Percentiles rank a stretch among this genome's conserved stretches.
Evolutionary conservation across 495 filamentous ascomycete species (phyloP).

Genomic region (Pseudevernia furfuracea): DNA sequence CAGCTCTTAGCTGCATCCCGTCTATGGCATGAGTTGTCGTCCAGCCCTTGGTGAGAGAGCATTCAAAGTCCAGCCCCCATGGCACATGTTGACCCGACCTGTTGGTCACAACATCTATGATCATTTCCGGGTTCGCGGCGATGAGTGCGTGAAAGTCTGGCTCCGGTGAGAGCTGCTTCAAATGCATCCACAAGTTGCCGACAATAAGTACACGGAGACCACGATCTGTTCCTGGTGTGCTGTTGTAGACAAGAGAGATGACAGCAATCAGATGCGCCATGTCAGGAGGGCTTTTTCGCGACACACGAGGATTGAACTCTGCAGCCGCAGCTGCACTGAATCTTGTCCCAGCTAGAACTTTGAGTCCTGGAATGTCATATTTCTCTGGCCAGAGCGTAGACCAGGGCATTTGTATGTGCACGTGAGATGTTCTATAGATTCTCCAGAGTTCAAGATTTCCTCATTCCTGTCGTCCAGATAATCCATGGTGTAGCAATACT

Average conservation of each 20-base stretch:
- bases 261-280: not conserved
- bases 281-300: not conserved
- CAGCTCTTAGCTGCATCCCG: too few species aligned
- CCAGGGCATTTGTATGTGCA: not conserved
- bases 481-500: slow-evolving; percentile 9
- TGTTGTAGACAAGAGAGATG: not conserved
- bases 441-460: too few species aligned
- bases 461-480: not conserved
- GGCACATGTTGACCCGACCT: not conserved
- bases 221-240: slow-evolving; percentile 2
- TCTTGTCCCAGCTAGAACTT: slow-evolving; percentile 6
- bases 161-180: not conserved
- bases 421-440: not conserved
- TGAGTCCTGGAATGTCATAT: slow-evolving; percentile 9
- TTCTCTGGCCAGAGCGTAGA: slow-evolving; percentile 11
- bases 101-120: not conserved
- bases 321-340: not conserved
- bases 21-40: not conserved
- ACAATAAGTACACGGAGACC: not conserved
- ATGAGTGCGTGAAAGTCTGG: slow-evolving; percentile 1
- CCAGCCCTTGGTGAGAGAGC: too few species aligned
- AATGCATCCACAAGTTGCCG: not conserved
- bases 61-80: not conserved
- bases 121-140: not conserved
- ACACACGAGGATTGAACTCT: not conserved